A percentile compares a stretch with the other conserved stretches of the same genome.
phyloP scores from a whole-genome alignment of 2,329 filamentous ascomycete genomes.

The Xylaria sp. region DNA sequence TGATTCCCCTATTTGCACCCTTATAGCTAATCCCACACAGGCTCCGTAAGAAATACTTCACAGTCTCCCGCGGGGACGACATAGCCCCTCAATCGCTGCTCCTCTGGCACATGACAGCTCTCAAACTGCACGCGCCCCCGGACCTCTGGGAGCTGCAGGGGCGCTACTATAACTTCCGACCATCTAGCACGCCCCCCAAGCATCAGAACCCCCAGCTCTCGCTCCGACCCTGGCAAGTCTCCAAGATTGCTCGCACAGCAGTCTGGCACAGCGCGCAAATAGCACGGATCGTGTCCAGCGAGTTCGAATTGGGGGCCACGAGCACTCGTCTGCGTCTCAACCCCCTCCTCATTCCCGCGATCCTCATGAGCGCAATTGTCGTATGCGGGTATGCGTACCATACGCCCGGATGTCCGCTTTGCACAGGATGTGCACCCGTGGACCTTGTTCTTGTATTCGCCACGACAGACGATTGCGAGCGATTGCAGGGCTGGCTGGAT shows the following conservation, averaged over 20 bases:
- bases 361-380: conserved; percentile 41
- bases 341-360: conserved; percentile 40
- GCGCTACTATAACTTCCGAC: conserved; percentile 40
- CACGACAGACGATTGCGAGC: conserved; percentile 23
- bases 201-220: conserved; percentile 27
- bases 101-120: conserved; percentile 38
- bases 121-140: conserved; percentile 41
- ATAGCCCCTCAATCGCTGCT: conserved; percentile 33
- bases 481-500: conserved; percentile 32
- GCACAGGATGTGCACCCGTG: conserved; percentile 16
- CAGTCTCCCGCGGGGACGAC: conserved; percentile 6
- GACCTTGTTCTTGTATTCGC: conserved; percentile 36
- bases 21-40: conserved; percentile 10
- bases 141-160: conserved; percentile 38
- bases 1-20: not conserved
- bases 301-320: conserved; percentile 31
- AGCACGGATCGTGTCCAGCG: conserved; percentile 36
- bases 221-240: conserved; percentile 36
- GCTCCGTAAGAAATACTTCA: conserved; percentile 28
- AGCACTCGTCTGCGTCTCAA: conserved; percentile 35
- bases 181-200: conserved; percentile 9
- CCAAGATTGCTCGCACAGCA: conserved; percentile 36
- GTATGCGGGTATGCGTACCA: conserved; percentile 38
- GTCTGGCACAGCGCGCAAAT: conserved; percentile 43
- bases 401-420: conserved; percentile 31